Evolutionary conservation across 805 yeast species (phyloP).

Genomic region (Ogataea allantospora): DNA sequence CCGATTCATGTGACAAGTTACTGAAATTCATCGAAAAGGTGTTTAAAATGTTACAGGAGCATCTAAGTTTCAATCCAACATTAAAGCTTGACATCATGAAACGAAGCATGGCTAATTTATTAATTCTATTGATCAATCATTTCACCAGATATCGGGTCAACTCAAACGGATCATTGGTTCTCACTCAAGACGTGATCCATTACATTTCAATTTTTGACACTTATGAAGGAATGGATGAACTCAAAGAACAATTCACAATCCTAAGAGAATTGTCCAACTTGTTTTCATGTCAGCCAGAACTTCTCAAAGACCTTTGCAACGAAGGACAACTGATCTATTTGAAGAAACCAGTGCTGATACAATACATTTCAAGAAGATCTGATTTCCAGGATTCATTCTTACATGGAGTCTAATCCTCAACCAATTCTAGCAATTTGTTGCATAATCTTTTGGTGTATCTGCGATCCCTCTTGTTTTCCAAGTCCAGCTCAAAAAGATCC

Average conservation of each 20-base stretch:
- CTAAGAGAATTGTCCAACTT: slow-evolving; percentile 80
- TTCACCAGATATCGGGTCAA: slow-evolving; percentile 73
- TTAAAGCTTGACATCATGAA: slow-evolving; percentile 25
- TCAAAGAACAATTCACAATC: slow-evolving; percentile 44
- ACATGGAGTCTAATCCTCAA: slow-evolving; percentile 21
- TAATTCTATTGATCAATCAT: slow-evolving; percentile 63
- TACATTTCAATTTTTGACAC: slow-evolving; percentile 47
- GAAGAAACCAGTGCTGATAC: slow-evolving; percentile 59
- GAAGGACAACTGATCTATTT: slow-evolving; percentile 76
- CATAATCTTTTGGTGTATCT: slow-evolving; percentile 2
- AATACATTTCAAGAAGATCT: slow-evolving; percentile 64
- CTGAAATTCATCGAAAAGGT: slow-evolving; percentile 42
- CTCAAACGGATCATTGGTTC: slow-evolving; percentile 77
- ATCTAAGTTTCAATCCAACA: slow-evolving; percentile 31
- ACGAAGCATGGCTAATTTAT: slow-evolving; percentile 27
- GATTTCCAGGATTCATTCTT: slow-evolving; percentile 59
- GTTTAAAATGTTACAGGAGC: slow-evolving; percentile 39
- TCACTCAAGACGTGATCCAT: slow-evolving; percentile 78
- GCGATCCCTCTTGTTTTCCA: slow-evolving; percentile 1
- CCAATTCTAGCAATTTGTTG: slow-evolving; percentile 1
- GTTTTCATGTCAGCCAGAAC: slow-evolving; percentile 80
- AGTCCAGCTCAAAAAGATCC: slow-evolving; percentile 12
- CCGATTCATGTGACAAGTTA: slow-evolving; percentile 66
- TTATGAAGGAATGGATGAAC: slow-evolving; percentile 41
- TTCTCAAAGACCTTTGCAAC: slow-evolving; percentile 70